Evolutionary conservation across 1,139 yeast genomes (phyloP), one percentile per base, ranked within the genome.

Genomic region (Dujonia santamariae): DNA sequence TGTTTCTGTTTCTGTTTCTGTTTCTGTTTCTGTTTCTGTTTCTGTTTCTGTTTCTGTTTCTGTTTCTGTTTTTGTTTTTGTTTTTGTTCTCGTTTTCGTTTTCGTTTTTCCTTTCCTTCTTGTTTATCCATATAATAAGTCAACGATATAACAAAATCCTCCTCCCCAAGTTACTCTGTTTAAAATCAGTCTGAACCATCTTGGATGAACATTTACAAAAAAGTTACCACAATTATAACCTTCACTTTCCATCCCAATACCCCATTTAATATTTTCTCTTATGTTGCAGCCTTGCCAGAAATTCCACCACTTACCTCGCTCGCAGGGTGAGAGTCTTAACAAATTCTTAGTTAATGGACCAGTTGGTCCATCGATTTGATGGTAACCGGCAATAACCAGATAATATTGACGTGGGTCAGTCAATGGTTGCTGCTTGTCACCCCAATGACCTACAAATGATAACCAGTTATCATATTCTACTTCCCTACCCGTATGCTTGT

Each of bases 331-430:
- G 2, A 64, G 54, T 37, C 97, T 67, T 31, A 72, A 55, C 36
- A 92, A 65, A 50, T 87, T 84, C 57, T 92, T 92, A 41, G 72
- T 68, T 37, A 90, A 58, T 0, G 98, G 98, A 0, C 98, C 98
- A 1, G 74, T 63, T 3, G 98, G 98, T 0, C 97, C 98, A 50
- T 84, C 88, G 35, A 92, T 88, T 53, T 83, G 86, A 46, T 78
- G 77, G 82, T 90, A 83, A 41, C 94, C 96, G 44, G 88, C 94
- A 11, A 92, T 86, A 31, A 94, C 43, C 47, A 59, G 85, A 76
- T 88, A 82, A 40, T 66, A 72, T 54, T 92, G 97, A 40, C 97
- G 71, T 5, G 81, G 75, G 53, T 92, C 97, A 1, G 61, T 55
- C 13, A 77, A 72, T 0, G 71, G 64, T 27, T 92, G 63, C 49